These are phyloP conservation scores for Cladosporium halotolerans DNA, from an alignment of 2,329 filamentous ascomycete genomes.

Conservation along the genomic window DNA sequence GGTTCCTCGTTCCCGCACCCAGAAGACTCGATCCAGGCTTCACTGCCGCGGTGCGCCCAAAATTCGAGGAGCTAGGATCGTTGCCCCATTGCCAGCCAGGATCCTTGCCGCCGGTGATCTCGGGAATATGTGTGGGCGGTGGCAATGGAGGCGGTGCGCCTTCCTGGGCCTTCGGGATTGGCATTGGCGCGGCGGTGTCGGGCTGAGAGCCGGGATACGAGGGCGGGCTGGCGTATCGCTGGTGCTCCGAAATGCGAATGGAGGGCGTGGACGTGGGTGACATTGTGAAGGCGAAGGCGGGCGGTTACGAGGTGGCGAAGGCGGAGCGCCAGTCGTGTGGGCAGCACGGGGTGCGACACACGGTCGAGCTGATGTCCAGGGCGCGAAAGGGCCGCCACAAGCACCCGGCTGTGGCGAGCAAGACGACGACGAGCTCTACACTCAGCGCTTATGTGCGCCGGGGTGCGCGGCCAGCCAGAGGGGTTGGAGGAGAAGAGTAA, in stretches of 20 bases:
- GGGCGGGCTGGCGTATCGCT: conserved; percentile 32
- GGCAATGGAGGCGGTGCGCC: conserved; percentile 57
- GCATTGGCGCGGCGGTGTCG: conserved; percentile 49
- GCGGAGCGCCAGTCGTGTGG: conserved; percentile 3
- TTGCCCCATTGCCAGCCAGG: conserved; percentile 60
- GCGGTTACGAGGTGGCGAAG: conserved; percentile 4
- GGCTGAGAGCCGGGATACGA: conserved; percentile 25
- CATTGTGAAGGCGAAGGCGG: conserved; percentile 13
- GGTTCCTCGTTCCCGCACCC: conserved; percentile 25
- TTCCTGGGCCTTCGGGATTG: conserved; percentile 54
- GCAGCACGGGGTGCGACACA: background rate
- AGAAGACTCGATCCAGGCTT: conserved; percentile 45
- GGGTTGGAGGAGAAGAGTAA: conserved; percentile 9
- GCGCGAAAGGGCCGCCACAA: conserved; percentile 3
- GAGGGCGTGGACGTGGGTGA: conserved; percentile 28
- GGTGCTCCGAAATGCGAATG: conserved; percentile 33
- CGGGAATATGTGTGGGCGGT: conserved; percentile 54
- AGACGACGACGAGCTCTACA: conserved; percentile 5
- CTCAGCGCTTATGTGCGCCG: conserved; percentile 12
- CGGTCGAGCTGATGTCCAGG: background rate
- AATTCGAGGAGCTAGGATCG: conserved; percentile 42
- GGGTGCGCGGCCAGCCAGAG: conserved; percentile 2
- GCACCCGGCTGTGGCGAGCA: conserved; percentile 7
- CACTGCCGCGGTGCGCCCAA: conserved; percentile 41
- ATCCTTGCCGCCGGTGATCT: conserved; percentile 52